Conservation (phyloP, 1,284 basidiomycete genomes). For the Ustilago hordei region DNA sequence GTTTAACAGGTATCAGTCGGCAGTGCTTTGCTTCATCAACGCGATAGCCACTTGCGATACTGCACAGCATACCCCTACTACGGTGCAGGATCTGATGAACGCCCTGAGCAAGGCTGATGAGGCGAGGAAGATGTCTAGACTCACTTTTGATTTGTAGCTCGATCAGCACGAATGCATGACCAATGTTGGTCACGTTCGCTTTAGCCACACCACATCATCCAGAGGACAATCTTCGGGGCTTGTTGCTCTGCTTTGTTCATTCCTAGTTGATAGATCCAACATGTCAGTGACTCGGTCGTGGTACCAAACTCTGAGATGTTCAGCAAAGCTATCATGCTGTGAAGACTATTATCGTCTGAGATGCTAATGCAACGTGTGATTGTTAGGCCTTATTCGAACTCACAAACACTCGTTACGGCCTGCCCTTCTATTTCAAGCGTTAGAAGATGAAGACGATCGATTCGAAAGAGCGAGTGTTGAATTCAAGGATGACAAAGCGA, state of each 20-base stretch:
- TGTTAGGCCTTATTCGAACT: no score
- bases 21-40: conserved; percentile 40
- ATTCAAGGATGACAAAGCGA: neutral
- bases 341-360: no score
- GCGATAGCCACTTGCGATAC: conserved; percentile 35
- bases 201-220: no score
- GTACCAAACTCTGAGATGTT: no score
- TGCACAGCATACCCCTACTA: conserved; percentile 19
- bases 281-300: no score
- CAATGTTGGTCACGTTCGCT: neutral
- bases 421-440: neutral
- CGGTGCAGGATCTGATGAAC: conserved; percentile 30
- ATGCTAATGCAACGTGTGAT: no score
- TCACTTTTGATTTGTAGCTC: conserved; percentile 14
- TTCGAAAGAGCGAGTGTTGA: neutral
- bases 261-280: no score
- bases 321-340: no score
- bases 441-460: neutral
- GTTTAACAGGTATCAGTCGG: conserved; percentile 33
- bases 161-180: neutral
- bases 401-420: neutral
- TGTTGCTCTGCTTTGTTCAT: no score
- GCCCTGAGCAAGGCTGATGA: conserved; percentile 20
- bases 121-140: conserved; percentile 14
- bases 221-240: no score